These are phyloP conservation scores for Thermomucor indicae-seudaticae DNA, from an alignment of 371 early-diverging fungal species.

Conservation along the genomic window DNA sequence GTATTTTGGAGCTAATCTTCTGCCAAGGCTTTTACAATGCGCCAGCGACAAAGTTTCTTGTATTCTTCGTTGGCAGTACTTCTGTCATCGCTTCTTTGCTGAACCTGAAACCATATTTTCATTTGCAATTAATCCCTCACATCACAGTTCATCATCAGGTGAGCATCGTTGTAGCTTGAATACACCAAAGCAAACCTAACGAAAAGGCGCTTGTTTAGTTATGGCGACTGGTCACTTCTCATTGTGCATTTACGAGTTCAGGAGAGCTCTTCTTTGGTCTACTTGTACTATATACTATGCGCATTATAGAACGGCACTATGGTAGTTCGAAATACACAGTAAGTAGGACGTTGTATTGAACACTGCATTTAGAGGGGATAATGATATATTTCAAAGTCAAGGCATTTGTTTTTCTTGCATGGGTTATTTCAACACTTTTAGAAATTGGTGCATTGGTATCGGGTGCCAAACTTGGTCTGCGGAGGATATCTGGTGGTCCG, in stretches of 20 bases:
- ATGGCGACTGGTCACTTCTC: conserved; percentile 59
- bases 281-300: conserved; percentile 60
- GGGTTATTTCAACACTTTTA: conserved; percentile 49
- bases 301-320: conserved; percentile 71
- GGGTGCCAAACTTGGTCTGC: conserved; percentile 45
- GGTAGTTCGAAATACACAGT: conserved; percentile 67
- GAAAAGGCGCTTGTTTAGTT: conserved; percentile 30
- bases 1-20: too few species aligned
- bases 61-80: conserved; percentile 51
- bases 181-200: background rate
- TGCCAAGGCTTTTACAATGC: conserved; percentile 62
- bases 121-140: conserved; percentile 65
- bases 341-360: conserved; percentile 7
- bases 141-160: conserved; percentile 67
- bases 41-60: conserved; percentile 62
- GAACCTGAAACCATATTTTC: conserved; percentile 49
- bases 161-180: background rate
- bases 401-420: conserved; percentile 59
- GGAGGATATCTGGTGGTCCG: conserved; percentile 62
- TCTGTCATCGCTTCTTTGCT: conserved; percentile 58
- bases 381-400: conserved; percentile 8
- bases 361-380: background rate
- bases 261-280: conserved; percentile 68
- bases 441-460: conserved; percentile 49
- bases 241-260: conserved; percentile 59